A percentile compares a stretch with the other conserved stretches of the same genome.
Conservation (phyloP, 164 flowering plant species). For the Annona cherimola region DNA sequence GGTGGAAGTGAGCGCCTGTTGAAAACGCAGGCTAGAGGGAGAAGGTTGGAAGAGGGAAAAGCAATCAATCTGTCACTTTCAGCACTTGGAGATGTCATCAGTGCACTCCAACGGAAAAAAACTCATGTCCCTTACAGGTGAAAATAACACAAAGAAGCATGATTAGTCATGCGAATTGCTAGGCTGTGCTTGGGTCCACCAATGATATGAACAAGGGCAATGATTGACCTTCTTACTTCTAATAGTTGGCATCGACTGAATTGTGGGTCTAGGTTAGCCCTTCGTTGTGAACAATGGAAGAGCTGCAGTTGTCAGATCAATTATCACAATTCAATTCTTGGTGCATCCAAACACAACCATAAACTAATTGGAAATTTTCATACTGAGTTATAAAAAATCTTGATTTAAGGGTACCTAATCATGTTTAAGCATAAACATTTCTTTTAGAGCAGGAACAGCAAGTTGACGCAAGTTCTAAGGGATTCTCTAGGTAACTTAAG, state of each 20-base stretch:
- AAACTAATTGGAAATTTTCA: background rate
- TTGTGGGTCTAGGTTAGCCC: background rate
- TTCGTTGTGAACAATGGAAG: background rate
- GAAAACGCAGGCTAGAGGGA: constrained; percentile 57
- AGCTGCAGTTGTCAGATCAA: background rate
- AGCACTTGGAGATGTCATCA: constrained; percentile 67
- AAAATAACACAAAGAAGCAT: background rate
- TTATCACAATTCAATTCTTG: background rate
- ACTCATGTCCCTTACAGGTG: constrained; percentile 63
- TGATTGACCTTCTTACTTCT: background rate
- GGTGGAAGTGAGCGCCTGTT: constrained; percentile 73
- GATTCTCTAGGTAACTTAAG: constrained; percentile 56
- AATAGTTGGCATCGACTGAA: background rate
- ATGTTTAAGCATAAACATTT: background rate
- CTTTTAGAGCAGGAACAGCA: constrained; percentile 57
- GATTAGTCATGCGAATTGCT: background rate
- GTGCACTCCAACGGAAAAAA: constrained; percentile 50
- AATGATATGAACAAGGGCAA: background rate
- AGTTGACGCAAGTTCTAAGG: constrained; percentile 64
- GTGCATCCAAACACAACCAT: background rate
- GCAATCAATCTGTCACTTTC: constrained; percentile 70
- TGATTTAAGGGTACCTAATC: background rate
- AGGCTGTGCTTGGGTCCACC: background rate
- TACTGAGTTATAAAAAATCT: background rate
- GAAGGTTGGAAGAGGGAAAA: constrained; percentile 67